Conservation (phyloP, 2,329 filamentous ascomycete genomes). For the Neurospora crassa region DNA sequence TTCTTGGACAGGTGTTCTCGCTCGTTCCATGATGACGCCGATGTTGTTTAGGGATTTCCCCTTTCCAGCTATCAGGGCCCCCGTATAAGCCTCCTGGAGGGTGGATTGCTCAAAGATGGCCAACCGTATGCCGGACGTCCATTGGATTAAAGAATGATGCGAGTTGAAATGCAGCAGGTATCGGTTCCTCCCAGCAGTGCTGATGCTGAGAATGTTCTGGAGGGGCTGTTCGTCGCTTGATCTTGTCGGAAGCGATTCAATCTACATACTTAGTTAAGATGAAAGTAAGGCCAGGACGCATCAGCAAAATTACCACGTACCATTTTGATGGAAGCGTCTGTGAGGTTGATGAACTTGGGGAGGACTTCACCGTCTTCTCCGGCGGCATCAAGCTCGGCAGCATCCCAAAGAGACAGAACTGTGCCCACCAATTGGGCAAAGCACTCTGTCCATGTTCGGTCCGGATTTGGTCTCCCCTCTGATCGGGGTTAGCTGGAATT, state of each 20-base stretch:
- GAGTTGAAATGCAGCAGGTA: constrained; percentile 96
- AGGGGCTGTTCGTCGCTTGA: constrained; percentile 67
- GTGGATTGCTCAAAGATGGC: constrained; percentile 91
- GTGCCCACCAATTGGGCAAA: constrained; percentile 96
- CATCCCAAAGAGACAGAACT: constrained; percentile 91
- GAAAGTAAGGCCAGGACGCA: background rate
- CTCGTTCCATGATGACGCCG: constrained; percentile 74
- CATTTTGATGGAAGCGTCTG: constrained; percentile 97
- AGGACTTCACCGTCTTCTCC: constrained; percentile 58
- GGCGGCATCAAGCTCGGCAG: constrained; percentile 78
- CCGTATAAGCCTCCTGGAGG: constrained; percentile 92
- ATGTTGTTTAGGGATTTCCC: constrained; percentile 87
- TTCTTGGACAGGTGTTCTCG: constrained; percentile 69
- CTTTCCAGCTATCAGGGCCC: constrained; percentile 89
- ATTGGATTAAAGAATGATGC: constrained; percentile 83
- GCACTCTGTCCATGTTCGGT: constrained; percentile 90
- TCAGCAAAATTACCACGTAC: constrained; percentile 38
- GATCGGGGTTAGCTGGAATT: constrained; percentile 19
- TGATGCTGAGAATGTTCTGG: constrained; percentile 92
- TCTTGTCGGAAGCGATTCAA: constrained; percentile 80
- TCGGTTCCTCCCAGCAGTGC: constrained; percentile 88
- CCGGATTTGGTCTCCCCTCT: constrained; percentile 80
- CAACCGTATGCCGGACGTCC: constrained; percentile 89
- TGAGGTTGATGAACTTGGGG: constrained; percentile 77
- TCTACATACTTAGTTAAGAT: constrained; percentile 38